Evolutionary conservation across 495 filamentous ascomycete genomes (phyloP), one percentile per base, ranked within the genome.

Genomic region (Podospora didyma): DNA sequence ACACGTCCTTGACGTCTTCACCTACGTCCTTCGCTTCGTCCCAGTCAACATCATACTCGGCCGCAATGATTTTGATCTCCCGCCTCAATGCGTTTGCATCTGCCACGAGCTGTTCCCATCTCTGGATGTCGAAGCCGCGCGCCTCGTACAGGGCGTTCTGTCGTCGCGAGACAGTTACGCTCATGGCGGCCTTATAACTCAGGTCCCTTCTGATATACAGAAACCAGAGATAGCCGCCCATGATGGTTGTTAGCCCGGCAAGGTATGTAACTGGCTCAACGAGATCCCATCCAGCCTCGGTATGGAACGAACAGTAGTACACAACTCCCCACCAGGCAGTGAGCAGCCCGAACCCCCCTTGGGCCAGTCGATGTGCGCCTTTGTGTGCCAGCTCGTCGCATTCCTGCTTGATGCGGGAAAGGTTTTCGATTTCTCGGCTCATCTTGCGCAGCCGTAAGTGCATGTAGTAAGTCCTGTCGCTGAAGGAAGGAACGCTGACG

Each of bases 31-130:
- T 74, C 47, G 73, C 79, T 73, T 97, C 92, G 71, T 97, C 82
- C 92, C 92, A 97, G 20, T 92, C 89, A n/a, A 90, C 89, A 63
- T 94, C 91, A 71, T 96, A 96, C 67, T 96, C 89, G 22, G 85
- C 82, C 0, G 93, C 90, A 39, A 96, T 85, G 5, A 72, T 78
- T 68, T 86, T 88, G 56, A 97, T 91, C 72, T 97, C 93, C 60
- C 77, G 81, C 21, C 93, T 69, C 55, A 97, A 69, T 24, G 82
- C 71, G 65, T 96, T 97, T 0, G 83, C 90, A 49, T 94, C 89
- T 49, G 91, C 84, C n/a, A 95, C 80, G 46, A 96, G 61, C 2
- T 70, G 70, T 62, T 94, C 87, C 92, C 91, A 97, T 52, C 81
- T 81, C 19, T 79, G 72, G 11, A 87, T 55, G 65, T 96, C 88